A percentile compares a stretch with the other conserved stretches of the same genome.
Conservation (phyloP, 2,329 filamentous ascomycete species). For the Hypoxylon sp. region DNA sequence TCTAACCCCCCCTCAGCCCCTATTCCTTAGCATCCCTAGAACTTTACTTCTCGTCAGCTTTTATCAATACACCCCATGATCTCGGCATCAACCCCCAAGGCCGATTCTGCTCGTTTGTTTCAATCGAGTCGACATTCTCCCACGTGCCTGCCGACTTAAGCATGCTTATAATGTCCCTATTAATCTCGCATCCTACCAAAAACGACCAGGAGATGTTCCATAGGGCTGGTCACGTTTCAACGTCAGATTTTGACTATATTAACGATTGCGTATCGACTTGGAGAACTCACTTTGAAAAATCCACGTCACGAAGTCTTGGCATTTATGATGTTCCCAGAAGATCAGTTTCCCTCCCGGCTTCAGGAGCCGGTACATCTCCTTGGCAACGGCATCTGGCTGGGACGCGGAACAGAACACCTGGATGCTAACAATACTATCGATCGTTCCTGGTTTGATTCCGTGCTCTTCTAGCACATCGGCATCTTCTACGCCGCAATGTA, state of each 20-base stretch:
- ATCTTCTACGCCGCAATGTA: slow-evolving; percentile 56
- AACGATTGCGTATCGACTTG: background rate
- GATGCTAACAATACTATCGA: slow-evolving; percentile 58
- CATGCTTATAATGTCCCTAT: slow-evolving; percentile 2
- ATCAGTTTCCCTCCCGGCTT: slow-evolving; percentile 60
- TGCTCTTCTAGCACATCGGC: slow-evolving; percentile 51
- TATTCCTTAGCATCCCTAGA: background rate
- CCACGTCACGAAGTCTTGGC: slow-evolving; percentile 8
- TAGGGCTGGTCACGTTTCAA: background rate
- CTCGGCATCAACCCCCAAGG: slow-evolving; percentile 10
- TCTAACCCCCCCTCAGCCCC: slow-evolving; percentile 1
- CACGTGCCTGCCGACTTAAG: slow-evolving; percentile 8
- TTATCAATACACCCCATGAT: slow-evolving; percentile 6
- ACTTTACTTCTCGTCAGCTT: background rate
- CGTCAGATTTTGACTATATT: background rate
- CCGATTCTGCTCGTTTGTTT: background rate
- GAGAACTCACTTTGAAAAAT: slow-evolving; percentile 3
- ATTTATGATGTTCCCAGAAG: slow-evolving; percentile 58
- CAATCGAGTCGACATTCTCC: slow-evolving; percentile 3
- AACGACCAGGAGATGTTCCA: slow-evolving; percentile 13
- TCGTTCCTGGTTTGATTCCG: slow-evolving; percentile 52
- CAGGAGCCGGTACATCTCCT: slow-evolving; percentile 55
- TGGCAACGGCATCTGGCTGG: slow-evolving; percentile 46
- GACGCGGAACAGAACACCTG: slow-evolving; percentile 58
- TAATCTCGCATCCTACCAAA: slow-evolving; percentile 11